Conservation (phyloP, 2,329 filamentous ascomycete species). For the Dothidotthia symphoricarpi region DNA sequence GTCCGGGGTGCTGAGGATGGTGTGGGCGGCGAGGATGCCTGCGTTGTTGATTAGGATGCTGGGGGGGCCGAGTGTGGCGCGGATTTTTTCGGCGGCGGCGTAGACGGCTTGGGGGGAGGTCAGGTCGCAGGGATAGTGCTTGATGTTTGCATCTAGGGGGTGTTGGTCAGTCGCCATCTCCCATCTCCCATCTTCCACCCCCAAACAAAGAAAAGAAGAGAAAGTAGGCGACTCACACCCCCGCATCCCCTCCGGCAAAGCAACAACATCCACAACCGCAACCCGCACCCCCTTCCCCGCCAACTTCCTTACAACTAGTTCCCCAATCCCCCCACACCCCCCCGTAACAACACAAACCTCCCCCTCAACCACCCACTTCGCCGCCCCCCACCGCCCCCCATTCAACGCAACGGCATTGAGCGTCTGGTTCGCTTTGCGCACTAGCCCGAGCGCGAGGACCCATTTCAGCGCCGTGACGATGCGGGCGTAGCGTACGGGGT, state of each 20-base stretch:
- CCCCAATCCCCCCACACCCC: constrained; percentile 40
- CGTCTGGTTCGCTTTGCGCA: constrained; percentile 24
- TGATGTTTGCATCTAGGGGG: constrained; percentile 27
- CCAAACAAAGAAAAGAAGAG: neutral
- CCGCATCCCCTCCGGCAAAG: constrained; percentile 27
- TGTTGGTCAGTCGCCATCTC: constrained; percentile 4
- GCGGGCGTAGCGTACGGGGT: constrained; percentile 19
- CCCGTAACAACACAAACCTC: constrained; percentile 42
- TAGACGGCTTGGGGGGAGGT: constrained; percentile 30
- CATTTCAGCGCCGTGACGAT: constrained; percentile 30
- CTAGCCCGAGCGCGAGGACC: constrained; percentile 35
- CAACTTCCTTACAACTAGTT: constrained; percentile 29
- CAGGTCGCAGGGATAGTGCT: constrained; percentile 38
- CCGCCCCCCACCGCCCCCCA: constrained; percentile 35
- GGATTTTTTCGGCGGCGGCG: constrained; percentile 24
- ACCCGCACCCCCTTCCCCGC: constrained; percentile 29
- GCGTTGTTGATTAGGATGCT: constrained; percentile 42
- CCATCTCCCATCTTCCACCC: neutral
- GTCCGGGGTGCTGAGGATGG: constrained; percentile 34
- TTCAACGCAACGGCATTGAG: constrained; percentile 39
- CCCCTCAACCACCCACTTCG: constrained; percentile 40
- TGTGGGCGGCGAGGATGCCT: constrained; percentile 30
- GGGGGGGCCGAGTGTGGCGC: constrained; percentile 23
- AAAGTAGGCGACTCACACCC: constrained; percentile 20
- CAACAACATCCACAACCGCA: constrained; percentile 36